Percentiles rank a stretch among this genome's conserved stretches.
Evolutionary conservation across 2,329 filamentous ascomycete species (phyloP).

Genomic region (Aspergillus terreus): DNA sequence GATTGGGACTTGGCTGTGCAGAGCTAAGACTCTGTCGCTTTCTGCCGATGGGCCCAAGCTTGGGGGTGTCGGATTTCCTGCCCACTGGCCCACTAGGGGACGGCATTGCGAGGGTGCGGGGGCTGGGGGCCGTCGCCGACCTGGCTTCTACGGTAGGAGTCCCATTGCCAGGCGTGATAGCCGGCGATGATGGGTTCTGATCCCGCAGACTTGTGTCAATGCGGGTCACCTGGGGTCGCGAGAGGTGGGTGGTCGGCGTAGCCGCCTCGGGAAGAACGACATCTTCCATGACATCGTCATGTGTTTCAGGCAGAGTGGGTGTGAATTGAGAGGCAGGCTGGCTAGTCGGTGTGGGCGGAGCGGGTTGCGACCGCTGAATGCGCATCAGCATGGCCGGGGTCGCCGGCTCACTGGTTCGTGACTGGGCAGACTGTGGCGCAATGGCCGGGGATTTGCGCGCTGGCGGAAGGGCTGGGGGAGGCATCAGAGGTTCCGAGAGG

Average conservation of each 20-base stretch:
- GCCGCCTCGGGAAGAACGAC: slow-evolving; percentile 72
- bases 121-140: slow-evolving; percentile 47
- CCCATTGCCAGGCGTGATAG: slow-evolving; percentile 57
- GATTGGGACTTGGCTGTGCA: slow-evolving; percentile 76
- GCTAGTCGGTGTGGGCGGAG: slow-evolving; percentile 33
- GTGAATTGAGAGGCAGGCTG: slow-evolving; percentile 33
- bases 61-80: slow-evolving; percentile 47
- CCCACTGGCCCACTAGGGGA: slow-evolving; percentile 46
- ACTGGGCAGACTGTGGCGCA: slow-evolving; percentile 26
- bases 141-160: slow-evolving; percentile 48
- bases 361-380: slow-evolving; percentile 51
- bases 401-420: slow-evolving; percentile 56
- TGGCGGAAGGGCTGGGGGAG: slow-evolving; percentile 45
- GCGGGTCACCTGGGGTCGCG: slow-evolving; percentile 45
- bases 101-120: slow-evolving; percentile 50
- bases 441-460: slow-evolving; percentile 40
- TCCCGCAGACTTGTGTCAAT: slow-evolving; percentile 46
- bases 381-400: slow-evolving; percentile 89
- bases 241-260: slow-evolving; percentile 42
- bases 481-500: slow-evolving; percentile 49
- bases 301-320: slow-evolving; percentile 41
- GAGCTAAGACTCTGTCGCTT: slow-evolving; percentile 70
- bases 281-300: slow-evolving; percentile 59
- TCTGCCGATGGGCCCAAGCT: slow-evolving; percentile 50
- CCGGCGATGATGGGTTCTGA: slow-evolving; percentile 48